These are phyloP conservation scores for Xylaria curta DNA, from an alignment of 495 filamentous ascomycete genomes.

Conservation along the genomic window DNA sequence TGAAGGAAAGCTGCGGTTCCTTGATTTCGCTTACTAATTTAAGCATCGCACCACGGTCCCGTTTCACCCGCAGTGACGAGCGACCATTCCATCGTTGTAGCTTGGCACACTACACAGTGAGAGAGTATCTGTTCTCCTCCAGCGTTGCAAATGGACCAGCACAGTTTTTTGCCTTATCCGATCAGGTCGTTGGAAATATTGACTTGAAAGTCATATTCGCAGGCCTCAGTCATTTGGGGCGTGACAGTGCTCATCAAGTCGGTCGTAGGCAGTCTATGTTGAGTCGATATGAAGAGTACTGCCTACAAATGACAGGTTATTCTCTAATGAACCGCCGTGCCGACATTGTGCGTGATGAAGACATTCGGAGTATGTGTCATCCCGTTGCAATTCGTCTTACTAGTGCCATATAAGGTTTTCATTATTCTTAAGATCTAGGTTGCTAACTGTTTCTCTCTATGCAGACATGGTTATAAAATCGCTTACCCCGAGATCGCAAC, in stretches of 20 bases:
- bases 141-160: constrained; percentile 12
- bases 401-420: background rate
- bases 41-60: background rate
- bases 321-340: constrained; percentile 20
- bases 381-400: background rate
- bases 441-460: background rate
- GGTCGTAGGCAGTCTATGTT: background rate
- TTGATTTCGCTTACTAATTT: constrained; percentile 32
- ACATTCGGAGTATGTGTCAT: background rate
- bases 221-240: constrained; percentile 30
- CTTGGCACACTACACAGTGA: constrained; percentile 46
- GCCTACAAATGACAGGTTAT: constrained; percentile 29
- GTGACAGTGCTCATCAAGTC: background rate
- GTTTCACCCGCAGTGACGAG: constrained; percentile 24
- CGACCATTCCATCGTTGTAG: constrained; percentile 24
- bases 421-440: background rate
- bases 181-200: constrained; percentile 26
- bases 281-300: constrained; percentile 36
- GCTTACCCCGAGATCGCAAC: background rate
- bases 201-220: constrained; percentile 35
- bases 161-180: constrained; percentile 32
- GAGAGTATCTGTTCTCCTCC: constrained; percentile 41
- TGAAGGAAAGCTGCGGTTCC: constrained; percentile 41
- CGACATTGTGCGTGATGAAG: constrained; percentile 23
- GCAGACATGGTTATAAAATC: constrained; percentile 13